Conservation (phyloP, 2,329 filamentous ascomycete species). For the Macrophomina phaseolina region DNA sequence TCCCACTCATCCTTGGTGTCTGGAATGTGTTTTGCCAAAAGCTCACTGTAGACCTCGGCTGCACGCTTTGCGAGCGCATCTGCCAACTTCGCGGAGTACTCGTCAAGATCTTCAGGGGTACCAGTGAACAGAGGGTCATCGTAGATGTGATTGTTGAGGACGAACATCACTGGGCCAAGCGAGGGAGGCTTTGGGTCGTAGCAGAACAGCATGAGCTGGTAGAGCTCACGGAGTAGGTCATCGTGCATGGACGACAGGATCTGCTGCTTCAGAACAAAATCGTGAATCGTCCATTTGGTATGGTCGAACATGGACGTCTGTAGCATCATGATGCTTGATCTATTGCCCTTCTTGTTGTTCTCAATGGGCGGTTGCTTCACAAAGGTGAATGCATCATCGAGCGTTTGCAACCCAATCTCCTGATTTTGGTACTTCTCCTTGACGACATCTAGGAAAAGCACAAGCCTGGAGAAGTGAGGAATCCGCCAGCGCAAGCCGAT, state of each 20-base stretch:
- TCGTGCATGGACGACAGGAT: constrained; percentile 79
- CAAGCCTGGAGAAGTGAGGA: constrained; percentile 78
- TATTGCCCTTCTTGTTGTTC: constrained; percentile 62
- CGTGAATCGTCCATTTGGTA: constrained; percentile 56
- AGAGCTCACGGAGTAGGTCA: constrained; percentile 82
- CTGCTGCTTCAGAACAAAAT: constrained; percentile 69
- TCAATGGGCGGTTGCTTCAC: constrained; percentile 75
- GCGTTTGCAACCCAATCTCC: constrained; percentile 78
- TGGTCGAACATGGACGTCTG: constrained; percentile 54
- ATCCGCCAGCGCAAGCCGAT: constrained; percentile 88
- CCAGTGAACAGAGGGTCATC: constrained; percentile 77
- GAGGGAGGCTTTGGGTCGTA: constrained; percentile 88
- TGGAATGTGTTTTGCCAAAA: constrained; percentile 81
- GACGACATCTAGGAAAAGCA: constrained; percentile 83
- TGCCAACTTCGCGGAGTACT: constrained; percentile 75
- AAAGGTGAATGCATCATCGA: constrained; percentile 83
- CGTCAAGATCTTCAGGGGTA: constrained; percentile 70
- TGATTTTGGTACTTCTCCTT: constrained; percentile 84
- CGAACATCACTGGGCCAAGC: constrained; percentile 77
- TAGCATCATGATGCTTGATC: constrained; percentile 53
- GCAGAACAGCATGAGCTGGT: constrained; percentile 82
- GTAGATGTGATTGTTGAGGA: constrained; percentile 83
- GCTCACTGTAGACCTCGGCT: constrained; percentile 76
- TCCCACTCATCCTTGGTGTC: constrained; percentile 84
- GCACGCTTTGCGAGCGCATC: constrained; percentile 76